These are phyloP conservation scores for Cyclotella baltica DNA, from an alignment of 108 stramenopile genomes.

Conservation along the genomic window DNA sequence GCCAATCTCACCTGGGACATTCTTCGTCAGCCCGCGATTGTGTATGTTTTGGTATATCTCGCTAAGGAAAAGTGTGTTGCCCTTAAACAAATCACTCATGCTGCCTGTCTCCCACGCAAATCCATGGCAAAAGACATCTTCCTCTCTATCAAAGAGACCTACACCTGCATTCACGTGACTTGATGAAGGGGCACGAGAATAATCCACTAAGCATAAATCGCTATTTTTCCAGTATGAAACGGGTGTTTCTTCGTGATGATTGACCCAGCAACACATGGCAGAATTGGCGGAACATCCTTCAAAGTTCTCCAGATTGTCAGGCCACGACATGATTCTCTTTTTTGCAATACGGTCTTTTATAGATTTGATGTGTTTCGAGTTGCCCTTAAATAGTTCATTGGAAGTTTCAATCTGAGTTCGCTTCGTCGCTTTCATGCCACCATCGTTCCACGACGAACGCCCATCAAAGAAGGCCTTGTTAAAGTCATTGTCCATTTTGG, in stretches of 20 bases:
- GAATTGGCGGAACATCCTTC: not conserved
- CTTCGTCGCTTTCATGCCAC: not conserved
- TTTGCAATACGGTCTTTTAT: not conserved
- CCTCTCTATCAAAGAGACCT: not conserved
- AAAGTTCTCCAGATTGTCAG: conserved; percentile 3
- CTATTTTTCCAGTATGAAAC: not conserved
- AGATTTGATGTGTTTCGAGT: not conserved
- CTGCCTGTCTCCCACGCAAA: conserved; percentile 1
- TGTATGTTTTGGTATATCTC: conserved; percentile 10
- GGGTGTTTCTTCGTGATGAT: not conserved
- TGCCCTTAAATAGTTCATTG: not conserved
- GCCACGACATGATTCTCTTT: not conserved
- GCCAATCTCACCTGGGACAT: conserved; percentile 7
- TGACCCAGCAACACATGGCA: conserved; percentile 14
- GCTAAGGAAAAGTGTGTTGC: conserved; percentile 3
- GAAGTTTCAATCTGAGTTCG: no score
- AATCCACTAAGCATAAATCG: conserved; percentile 9
- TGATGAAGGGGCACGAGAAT: conserved; percentile 5
- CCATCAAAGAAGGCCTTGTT: conserved; percentile 19
- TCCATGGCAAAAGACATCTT: conserved; percentile 10
- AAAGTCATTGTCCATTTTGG: not conserved
- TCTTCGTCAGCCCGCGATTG: not conserved
- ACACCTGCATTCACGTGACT: not conserved
- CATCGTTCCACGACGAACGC: not conserved
- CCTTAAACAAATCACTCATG: conserved; percentile 1